Conservation (phyloP, 768 basidiomycete species). For the Boletus pseudo-olivaceus region DNA sequence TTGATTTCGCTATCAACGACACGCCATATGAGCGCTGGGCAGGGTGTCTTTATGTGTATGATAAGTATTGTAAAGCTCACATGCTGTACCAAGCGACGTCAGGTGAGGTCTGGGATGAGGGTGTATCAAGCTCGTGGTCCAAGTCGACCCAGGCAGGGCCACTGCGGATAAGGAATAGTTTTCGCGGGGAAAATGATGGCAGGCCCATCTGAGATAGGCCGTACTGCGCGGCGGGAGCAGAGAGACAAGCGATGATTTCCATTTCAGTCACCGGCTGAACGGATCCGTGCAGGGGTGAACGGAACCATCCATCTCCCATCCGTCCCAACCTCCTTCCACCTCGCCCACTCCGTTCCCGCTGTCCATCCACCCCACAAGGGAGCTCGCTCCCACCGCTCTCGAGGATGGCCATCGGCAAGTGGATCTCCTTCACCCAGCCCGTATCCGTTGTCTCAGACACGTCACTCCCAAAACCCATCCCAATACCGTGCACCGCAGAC, state of each 20-base stretch:
- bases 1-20: not conserved
- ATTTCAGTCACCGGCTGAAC: not conserved
- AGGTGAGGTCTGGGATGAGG: too few species aligned
- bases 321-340: not conserved
- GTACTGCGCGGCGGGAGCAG: too few species aligned
- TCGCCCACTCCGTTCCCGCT: not conserved
- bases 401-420: slow-evolving; percentile 38
- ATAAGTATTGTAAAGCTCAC: too few species aligned
- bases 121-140: too few species aligned
- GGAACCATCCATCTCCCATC: slow-evolving; percentile 7
- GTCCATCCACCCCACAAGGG: not conserved
- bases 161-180: too few species aligned
- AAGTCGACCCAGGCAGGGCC: too few species aligned
- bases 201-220: too few species aligned
- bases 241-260: not conserved
- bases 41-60: not conserved
- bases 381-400: not conserved
- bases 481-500: slow-evolving; percentile 54
- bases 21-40: not conserved
- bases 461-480: slow-evolving; percentile 29
- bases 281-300: slow-evolving; percentile 6
- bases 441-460: slow-evolving; percentile 22
- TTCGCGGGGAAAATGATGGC: too few species aligned
- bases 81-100: too few species aligned
- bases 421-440: slow-evolving; percentile 35